Evolutionary conservation across 768 basidiomycete species (phyloP).

Genomic region (Pisolithus orientalis): DNA sequence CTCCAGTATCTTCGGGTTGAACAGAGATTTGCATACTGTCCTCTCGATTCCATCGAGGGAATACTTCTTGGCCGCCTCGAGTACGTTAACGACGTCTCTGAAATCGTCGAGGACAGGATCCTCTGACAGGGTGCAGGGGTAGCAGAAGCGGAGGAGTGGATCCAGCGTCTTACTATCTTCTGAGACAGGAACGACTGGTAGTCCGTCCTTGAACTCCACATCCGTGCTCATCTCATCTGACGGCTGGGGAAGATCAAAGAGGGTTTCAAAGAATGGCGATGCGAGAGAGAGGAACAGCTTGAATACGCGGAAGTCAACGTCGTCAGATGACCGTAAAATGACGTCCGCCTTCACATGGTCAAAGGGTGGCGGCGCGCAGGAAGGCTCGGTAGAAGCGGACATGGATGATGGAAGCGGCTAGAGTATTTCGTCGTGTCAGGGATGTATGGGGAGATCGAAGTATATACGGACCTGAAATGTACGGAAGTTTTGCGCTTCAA

Average conservation of each 20-base stretch:
- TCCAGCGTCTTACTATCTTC: too few relatives aligned
- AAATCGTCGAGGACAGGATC: conserved; percentile 12
- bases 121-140: conserved; percentile 8
- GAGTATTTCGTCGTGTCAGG: too few relatives aligned
- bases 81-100: conserved; percentile 4
- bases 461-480: too few relatives aligned
- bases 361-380: conserved; percentile 8
- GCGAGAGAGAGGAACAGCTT: conserved; percentile 28
- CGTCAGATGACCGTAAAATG: conserved; percentile 22
- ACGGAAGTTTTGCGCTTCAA: too few relatives aligned
- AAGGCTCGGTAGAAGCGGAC: too few relatives aligned
- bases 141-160: too few relatives aligned
- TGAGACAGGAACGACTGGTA: conserved; percentile 11
- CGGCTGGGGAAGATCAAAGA: conserved; percentile 27
- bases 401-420: too few relatives aligned
- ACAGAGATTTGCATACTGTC: conserved; percentile 14
- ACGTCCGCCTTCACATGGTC: conserved; percentile 17
- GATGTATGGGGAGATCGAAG: too few relatives aligned
- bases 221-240: not conserved
- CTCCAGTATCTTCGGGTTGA: conserved; percentile 11
- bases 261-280: conserved; percentile 28
- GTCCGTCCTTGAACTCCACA: conserved; percentile 12
- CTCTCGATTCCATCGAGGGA: conserved; percentile 12
- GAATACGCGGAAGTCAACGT: conserved; percentile 26
- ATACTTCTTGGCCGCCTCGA: conserved; percentile 14